Percentiles rank a stretch among this genome's conserved stretches.
Evolutionary conservation across 108 stramenopile species (phyloP).

Genomic region (Cafeteria roenbergensis): DNA sequence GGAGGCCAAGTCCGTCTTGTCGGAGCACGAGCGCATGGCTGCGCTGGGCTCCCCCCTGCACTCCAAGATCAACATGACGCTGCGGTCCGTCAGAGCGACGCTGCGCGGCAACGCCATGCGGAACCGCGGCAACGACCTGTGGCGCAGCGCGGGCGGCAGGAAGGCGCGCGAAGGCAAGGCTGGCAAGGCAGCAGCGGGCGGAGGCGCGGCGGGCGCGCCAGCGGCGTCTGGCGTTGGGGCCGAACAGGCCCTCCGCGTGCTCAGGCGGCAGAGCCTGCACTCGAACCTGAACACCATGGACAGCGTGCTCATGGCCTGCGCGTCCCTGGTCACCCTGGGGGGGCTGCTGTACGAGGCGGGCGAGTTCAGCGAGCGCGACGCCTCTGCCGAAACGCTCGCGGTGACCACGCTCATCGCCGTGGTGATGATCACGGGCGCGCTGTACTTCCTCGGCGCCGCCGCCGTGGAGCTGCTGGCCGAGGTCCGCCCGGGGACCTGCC

Average conservation of each 20-base stretch:
- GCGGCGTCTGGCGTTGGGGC: neutral
- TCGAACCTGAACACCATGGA: neutral
- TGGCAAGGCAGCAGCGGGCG: neutral
- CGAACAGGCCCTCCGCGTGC: too few species aligned
- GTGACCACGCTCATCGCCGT: neutral
- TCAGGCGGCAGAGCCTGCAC: neutral
- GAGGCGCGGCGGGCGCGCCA: neutral
- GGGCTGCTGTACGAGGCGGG: neutral
- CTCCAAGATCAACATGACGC: neutral
- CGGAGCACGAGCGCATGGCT: conserved; percentile 11
- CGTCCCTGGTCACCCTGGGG: neutral
- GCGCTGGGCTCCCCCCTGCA: neutral
- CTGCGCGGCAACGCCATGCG: neutral
- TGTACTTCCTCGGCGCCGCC: neutral
- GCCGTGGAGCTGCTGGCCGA: neutral
- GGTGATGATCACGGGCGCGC: neutral
- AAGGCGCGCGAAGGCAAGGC: neutral
- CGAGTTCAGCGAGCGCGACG: neutral
- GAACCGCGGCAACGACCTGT: neutral
- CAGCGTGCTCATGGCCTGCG: neutral
- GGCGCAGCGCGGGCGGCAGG: neutral
- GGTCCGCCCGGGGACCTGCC: neutral
- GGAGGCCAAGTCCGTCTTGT: conserved; percentile 14
- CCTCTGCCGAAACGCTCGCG: neutral
- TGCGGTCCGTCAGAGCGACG: neutral